Evolutionary conservation across 352 stramenopile genomes (phyloP), one percentile per base, ranked within the genome.

Genomic region (Globisporangium paddicum): DNA sequence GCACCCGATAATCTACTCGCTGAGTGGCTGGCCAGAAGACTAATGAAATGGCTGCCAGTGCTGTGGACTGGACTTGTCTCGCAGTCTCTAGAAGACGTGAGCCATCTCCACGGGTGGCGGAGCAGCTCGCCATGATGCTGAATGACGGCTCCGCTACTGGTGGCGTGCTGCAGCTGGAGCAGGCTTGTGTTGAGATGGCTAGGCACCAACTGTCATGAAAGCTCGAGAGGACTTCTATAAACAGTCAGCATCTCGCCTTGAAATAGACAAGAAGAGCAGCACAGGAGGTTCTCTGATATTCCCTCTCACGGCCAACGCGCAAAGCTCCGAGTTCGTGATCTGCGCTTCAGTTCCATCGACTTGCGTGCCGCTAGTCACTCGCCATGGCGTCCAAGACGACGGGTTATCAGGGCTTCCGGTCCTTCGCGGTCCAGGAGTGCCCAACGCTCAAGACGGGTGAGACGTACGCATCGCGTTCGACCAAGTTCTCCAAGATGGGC

Each of bases 381-480:
- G 26, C 37, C 41, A 84, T 81, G 69, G 75, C 72, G 32, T 82
- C 75, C 59, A 75, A 69, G 60, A 80, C 74, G 55, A 76, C 68
- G 37, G 85, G 82, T 4, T 91, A 93, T 60, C 83, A 95, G 64
- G 86, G 83, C 30, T 95, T 90, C 72, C 69, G 77, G 60, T 90
- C 76, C 10, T 90, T 89, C 53, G 68, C 70, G 38, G 68, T 68
- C 51, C 82, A 91, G 60, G 66, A 80, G 10, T 92, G 83, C 45
- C 59, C 82, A 28, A 89, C 80, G 47, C 73, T 93, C 53, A 93
- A 93, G 56, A 77, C 86, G 2, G 86, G 83, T 26, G 78, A 93
- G 63, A 77, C 69, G 5, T 84, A 87, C 38, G 72, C 81, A 57
- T 70, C 76, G 35, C 78, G 82, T 7, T 70, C 72, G 8, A 89